phyloP scores from a whole-genome alignment of 1,284 basidiomycete genomes.

The Phylloboletellus chloephorus region DNA sequence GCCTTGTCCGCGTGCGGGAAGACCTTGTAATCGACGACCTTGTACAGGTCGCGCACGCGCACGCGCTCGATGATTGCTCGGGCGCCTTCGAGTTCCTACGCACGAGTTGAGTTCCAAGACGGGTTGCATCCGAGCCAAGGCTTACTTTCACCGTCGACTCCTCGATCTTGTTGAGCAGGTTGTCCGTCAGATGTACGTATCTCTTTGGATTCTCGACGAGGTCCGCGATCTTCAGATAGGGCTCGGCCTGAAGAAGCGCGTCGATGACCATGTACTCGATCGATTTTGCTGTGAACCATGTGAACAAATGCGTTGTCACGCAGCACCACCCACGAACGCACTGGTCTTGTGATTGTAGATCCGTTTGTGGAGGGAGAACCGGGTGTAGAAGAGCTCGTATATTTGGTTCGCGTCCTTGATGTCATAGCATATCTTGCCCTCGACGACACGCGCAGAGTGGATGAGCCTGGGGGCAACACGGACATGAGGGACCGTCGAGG shows the following conservation, averaged over 20 bases:
- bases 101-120: too few species aligned
- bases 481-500: not conserved
- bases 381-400: conserved; percentile 64
- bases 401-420: conserved; percentile 74
- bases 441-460: conserved; percentile 64
- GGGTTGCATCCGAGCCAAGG: too few species aligned
- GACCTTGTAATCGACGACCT: conserved; percentile 60
- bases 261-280: conserved; percentile 80
- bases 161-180: conserved; percentile 57
- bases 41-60: conserved; percentile 59
- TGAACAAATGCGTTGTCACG: conserved; percentile 2
- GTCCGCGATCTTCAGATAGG: conserved; percentile 52
- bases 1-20: conserved; percentile 45
- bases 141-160: conserved; percentile 41
- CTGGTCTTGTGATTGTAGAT: conserved; percentile 77
- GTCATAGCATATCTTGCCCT: conserved; percentile 69
- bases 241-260: conserved; percentile 60
- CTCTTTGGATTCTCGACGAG: conserved; percentile 52
- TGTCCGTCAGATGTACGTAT: conserved; percentile 62
- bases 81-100: conserved; percentile 55
- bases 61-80: conserved; percentile 58
- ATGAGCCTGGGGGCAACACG: conserved; percentile 46
- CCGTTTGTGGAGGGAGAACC: conserved; percentile 71
- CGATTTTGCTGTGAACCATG: conserved; percentile 47
- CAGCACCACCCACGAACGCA: conserved; percentile 23